phyloP scores from a whole-genome alignment of 2,329 filamentous ascomycete species.

The Aspergillus versicolor region DNA sequence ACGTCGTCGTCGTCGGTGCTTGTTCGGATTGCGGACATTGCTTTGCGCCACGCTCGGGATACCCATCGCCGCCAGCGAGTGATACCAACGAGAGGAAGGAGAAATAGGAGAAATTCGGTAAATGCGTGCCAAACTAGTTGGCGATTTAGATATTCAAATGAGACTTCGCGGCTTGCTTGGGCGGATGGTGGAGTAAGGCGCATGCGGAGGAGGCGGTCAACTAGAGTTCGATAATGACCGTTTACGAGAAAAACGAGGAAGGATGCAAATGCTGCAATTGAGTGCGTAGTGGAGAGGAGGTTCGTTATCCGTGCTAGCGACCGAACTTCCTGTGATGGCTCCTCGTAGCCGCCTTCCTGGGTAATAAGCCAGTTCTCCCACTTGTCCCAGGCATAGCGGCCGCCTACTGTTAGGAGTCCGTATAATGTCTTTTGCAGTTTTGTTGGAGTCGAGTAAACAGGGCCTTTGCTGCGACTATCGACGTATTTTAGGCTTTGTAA shows the following conservation, averaged over 20 bases:
- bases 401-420: constrained; percentile 80
- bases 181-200: constrained; percentile 80
- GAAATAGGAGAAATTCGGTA: constrained; percentile 95
- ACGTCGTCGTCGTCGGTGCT: constrained; percentile 52
- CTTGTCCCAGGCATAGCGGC: constrained; percentile 84
- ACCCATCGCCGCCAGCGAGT: constrained; percentile 90
- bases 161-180: constrained; percentile 86
- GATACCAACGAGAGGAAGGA: constrained; percentile 94
- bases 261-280: constrained; percentile 75
- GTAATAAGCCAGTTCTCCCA: constrained; percentile 86
- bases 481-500: constrained; percentile 89
- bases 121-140: constrained; percentile 99
- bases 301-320: constrained; percentile 69
- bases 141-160: constrained; percentile 95
- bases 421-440: constrained; percentile 81
- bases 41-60: constrained; percentile 79
- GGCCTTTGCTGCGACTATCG: constrained; percentile 69
- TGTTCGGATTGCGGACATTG: constrained; percentile 62
- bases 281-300: constrained; percentile 69
- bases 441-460: constrained; percentile 68
- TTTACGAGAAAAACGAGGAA: constrained; percentile 91
- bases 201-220: constrained; percentile 81
- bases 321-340: constrained; percentile 52
- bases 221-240: constrained; percentile 84
- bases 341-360: constrained; percentile 72